A percentile compares a stretch with the other conserved stretches of the same genome.
These are phyloP conservation scores for Fusarium austroafricanum DNA, from an alignment of 2,329 filamentous ascomycete species.

Conservation along the genomic window DNA sequence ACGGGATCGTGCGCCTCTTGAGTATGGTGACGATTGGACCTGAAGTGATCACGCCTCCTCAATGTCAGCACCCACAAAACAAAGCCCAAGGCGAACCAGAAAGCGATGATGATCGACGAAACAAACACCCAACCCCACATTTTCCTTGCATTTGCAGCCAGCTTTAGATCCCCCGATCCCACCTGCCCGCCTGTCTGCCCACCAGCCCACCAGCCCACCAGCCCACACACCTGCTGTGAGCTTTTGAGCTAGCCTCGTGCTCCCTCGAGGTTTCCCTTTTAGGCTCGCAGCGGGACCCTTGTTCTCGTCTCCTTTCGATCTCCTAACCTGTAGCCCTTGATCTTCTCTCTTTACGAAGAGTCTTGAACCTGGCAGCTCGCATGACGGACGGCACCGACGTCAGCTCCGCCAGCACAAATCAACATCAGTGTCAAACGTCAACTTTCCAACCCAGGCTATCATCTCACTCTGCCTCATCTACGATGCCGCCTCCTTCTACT, in stretches of 20 bases:
- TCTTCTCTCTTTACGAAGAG: conserved; percentile 4
- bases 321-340: background rate
- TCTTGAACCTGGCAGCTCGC: background rate
- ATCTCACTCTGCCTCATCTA: conserved; percentile 18
- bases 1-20: conserved; percentile 15
- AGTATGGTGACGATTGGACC: conserved; percentile 8
- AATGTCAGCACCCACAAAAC: conserved; percentile 29
- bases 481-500: conserved; percentile 55
- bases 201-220: background rate
- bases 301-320: conserved; percentile 2
- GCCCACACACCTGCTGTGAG: background rate
- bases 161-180: conserved; percentile 27
- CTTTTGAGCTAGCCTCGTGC: conserved; percentile 25
- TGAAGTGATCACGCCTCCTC: conserved; percentile 21
- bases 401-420: background rate
- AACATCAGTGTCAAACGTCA: conserved; percentile 8
- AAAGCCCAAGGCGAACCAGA: conserved; percentile 10
- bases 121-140: conserved; percentile 31
- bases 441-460: conserved; percentile 6
- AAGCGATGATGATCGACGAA: conserved; percentile 31
- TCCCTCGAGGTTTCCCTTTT: conserved; percentile 20
- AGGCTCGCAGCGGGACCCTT: conserved; percentile 24
- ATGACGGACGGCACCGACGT: conserved; percentile 20
- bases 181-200: background rate
- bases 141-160: conserved; percentile 31